A percentile compares a stretch with the other conserved stretches of the same genome.
Conservation (phyloP, 768 basidiomycete genomes). For the Tremella yokohamensis region DNA sequence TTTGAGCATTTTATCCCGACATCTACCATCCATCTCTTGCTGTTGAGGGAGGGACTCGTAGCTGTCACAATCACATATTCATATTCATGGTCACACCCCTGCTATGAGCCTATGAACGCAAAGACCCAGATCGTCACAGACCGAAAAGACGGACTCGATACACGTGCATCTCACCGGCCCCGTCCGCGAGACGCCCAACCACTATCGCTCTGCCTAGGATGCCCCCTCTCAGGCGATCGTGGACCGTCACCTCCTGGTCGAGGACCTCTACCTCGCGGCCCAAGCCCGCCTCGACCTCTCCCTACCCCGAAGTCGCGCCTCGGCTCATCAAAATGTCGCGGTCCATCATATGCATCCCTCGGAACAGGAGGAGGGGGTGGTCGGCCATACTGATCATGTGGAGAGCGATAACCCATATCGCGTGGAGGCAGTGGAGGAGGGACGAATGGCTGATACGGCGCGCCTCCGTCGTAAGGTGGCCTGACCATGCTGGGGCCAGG, state of each 20-base stretch:
- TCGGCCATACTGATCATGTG: slow-evolving; percentile 2
- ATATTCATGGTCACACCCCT: too few species aligned
- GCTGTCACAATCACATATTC: too few species aligned
- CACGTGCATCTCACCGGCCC: not conserved
- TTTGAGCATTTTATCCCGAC: too few species aligned
- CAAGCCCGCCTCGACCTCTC: not conserved
- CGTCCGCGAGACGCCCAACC: slow-evolving; percentile 10
- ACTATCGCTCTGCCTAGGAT: slow-evolving; percentile 3
- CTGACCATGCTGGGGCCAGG: not conserved
- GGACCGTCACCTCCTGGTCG: not conserved
- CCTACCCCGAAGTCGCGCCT: not conserved
- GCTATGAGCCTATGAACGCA: too few species aligned
- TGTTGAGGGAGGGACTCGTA: too few species aligned
- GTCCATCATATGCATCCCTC: not conserved
- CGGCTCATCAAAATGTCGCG: too few species aligned
- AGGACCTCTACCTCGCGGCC: not conserved
- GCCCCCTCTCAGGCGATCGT: not conserved
- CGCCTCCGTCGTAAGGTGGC: too few species aligned
- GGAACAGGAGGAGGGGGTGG: not conserved
- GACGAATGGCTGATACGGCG: not conserved
- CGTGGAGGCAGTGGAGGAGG: not conserved
- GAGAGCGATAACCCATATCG: slow-evolving; percentile 1
- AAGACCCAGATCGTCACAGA: too few species aligned
- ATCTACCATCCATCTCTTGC: too few species aligned
- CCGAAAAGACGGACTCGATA: too few species aligned